Percentiles rank a stretch among this genome's conserved stretches.
Conservation (phyloP, 2,329 filamentous ascomycete genomes). For the Achaetomium macrosporum region DNA sequence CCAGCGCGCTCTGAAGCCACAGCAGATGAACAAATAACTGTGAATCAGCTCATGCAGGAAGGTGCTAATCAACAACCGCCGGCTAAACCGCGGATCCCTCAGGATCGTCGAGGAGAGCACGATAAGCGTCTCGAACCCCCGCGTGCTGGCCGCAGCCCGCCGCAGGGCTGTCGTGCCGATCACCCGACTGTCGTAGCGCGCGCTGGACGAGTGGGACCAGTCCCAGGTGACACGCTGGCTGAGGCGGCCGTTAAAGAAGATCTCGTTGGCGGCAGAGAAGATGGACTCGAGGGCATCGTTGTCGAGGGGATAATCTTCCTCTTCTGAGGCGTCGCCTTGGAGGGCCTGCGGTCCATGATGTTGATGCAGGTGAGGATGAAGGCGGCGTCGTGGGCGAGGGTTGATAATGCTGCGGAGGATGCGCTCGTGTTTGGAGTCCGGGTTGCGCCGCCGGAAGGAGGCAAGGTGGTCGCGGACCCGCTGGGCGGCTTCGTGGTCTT, state of each 20-base stretch:
- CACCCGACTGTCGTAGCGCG: slow-evolving; percentile 48
- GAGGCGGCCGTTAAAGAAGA: slow-evolving; percentile 56
- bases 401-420: slow-evolving; percentile 54
- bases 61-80: slow-evolving; percentile 56
- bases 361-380: background rate
- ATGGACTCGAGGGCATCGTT: slow-evolving; percentile 52
- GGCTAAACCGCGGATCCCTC: slow-evolving; percentile 49
- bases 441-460: slow-evolving; percentile 38
- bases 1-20: slow-evolving; percentile 50
- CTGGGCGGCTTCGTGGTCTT: slow-evolving; percentile 43
- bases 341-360: background rate
- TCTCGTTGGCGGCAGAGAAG: slow-evolving; percentile 54
- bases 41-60: slow-evolving; percentile 64
- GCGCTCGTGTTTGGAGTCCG: slow-evolving; percentile 49
- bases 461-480: slow-evolving; percentile 45
- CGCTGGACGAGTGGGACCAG: slow-evolving; percentile 49
- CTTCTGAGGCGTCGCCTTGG: background rate
- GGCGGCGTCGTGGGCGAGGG: slow-evolving; percentile 31
- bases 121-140: slow-evolving; percentile 58
- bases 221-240: slow-evolving; percentile 55
- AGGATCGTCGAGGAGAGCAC: slow-evolving; percentile 56
- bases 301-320: slow-evolving; percentile 48
- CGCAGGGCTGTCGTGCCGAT: slow-evolving; percentile 59
- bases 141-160: slow-evolving; percentile 32
- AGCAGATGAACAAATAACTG: slow-evolving; percentile 58